Evolutionary conservation across 305 asterid genomes (phyloP), one percentile per base, ranked within the genome.

Genomic region (Fraxinus albicans): DNA sequence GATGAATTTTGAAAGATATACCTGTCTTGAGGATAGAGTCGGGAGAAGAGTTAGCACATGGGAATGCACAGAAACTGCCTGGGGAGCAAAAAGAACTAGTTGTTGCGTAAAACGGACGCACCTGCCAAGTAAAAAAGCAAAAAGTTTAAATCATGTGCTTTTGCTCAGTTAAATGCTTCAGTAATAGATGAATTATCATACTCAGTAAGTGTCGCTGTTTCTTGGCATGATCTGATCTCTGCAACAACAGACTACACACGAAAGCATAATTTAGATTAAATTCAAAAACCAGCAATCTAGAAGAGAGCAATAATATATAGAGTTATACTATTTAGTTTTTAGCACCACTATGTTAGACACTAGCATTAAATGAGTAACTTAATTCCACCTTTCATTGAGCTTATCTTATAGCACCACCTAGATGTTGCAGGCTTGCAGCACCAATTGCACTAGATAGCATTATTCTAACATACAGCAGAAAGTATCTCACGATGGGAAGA

Each of bases 51-150:
- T 91, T 76, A 90, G 94, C 89, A 97, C 93, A 85, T 97, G 98
- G 86, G 94, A 89, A 89, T 93, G 99, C 86, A 97, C 98, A 21
- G 96, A 85, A 85, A 94, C 99, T 67, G 99, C 99, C 83, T 93
- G 99, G 17, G 98, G 98, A 60, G 99, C 98, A 91, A 97, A 97
- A 84, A 97, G 93, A 86, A 95, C 98, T 84, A 97, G 97, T 86
- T 97, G 99, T 84, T 97, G 99, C 6, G 97, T 95, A 85, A 97
- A 97, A 80, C 95, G 97, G 79, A 94, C 98, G 79, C 94, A 95
- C 95, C 99, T 97, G 90, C 72, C 81, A 88, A 85, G 81, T 82
- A 67, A 44, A 84, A 23, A 80, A 83, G 87, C 34, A 80, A 85
- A 85, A 73, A 58, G 23, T 50, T 53, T 8, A 60, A 82, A 53